These are phyloP conservation scores for Teratosphaeriaceae sp. DNA, from an alignment of 2,329 filamentous ascomycete genomes.

Conservation along the genomic window DNA sequence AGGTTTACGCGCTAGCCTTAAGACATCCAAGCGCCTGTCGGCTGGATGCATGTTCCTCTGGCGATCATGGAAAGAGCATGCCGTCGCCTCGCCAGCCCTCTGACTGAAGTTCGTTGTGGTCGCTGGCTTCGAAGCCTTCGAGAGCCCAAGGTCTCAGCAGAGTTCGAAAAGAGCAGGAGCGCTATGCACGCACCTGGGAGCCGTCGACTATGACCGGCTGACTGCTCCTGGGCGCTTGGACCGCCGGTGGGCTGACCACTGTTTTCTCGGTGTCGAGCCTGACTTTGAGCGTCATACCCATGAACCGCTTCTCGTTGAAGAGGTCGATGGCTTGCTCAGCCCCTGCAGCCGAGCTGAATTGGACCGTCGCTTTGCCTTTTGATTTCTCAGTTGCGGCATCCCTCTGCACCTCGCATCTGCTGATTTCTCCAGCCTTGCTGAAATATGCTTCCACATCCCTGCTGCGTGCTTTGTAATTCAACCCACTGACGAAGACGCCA, in stretches of 20 bases:
- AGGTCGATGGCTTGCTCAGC: conserved; percentile 20
- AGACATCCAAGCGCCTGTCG: not conserved
- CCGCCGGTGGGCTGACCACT: conserved; percentile 16
- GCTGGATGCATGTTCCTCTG: conserved; percentile 1
- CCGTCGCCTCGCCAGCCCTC: no score
- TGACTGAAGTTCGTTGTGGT: no score
- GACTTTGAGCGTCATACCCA: conserved; percentile 20
- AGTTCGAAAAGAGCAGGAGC: not conserved
- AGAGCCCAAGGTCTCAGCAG: not conserved
- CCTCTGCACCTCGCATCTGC: conserved; percentile 20
- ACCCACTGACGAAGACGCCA: conserved; percentile 23
- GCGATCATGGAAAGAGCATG: no score
- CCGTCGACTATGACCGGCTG: conserved; percentile 16
- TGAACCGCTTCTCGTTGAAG: conserved; percentile 19
- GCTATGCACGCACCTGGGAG: conserved; percentile 6
- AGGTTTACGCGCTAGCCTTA: not conserved
- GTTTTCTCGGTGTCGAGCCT: conserved; percentile 20
- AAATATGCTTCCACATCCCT: conserved; percentile 22
- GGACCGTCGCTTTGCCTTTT: conserved; percentile 25
- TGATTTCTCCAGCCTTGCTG: conserved; percentile 19
- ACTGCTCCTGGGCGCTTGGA: conserved; percentile 5
- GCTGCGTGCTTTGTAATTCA: conserved; percentile 22
- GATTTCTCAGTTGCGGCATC: conserved; percentile 19
- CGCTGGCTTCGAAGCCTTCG: not conserved
- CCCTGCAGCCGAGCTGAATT: conserved; percentile 18